A percentile compares a stretch with the other conserved stretches of the same genome.
Conservation (phyloP, 2,329 filamentous ascomycete genomes). For the Trichoderma koningii region DNA sequence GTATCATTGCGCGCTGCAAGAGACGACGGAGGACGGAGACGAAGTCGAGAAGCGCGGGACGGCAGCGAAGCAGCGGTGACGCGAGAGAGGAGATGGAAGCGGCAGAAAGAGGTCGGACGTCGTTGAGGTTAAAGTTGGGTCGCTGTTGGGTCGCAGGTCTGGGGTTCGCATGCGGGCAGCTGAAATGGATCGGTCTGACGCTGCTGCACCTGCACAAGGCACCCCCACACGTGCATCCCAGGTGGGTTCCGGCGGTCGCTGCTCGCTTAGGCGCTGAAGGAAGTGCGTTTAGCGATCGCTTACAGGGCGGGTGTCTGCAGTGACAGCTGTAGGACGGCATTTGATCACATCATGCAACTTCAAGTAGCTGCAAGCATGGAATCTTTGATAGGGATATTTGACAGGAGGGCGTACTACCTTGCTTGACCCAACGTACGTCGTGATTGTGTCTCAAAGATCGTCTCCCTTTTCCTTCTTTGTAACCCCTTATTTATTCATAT, state of each 20-base stretch:
- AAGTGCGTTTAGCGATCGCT: neutral
- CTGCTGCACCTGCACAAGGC: constrained; percentile 34
- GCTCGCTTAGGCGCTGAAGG: constrained; percentile 7
- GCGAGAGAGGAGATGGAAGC: neutral
- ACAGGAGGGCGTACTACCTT: too few relatives aligned
- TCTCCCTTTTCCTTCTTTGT: neutral
- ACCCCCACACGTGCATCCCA: constrained; percentile 29
- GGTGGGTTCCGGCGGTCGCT: neutral
- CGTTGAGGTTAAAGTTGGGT: constrained; percentile 31
- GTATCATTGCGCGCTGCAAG: constrained; percentile 35
- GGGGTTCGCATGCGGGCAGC: constrained; percentile 26
- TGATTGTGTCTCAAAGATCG: neutral
- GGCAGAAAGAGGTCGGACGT: constrained; percentile 7
- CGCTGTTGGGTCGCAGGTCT: constrained; percentile 30
- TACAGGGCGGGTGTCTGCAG: neutral
- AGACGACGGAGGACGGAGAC: constrained; percentile 1
- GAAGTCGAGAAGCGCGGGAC: neutral
- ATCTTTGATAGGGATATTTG: too few relatives aligned
- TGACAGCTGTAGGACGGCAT: neutral
- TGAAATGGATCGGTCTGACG: constrained; percentile 16
- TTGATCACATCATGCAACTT: neutral
- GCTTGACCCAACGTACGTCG: neutral
- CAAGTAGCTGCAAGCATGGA: too few relatives aligned
- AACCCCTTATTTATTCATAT: constrained; percentile 7
- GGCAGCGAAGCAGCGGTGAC: neutral